phyloP scores from a whole-genome alignment of 2,329 filamentous ascomycete species.

The Lizonia empirigonia region DNA sequence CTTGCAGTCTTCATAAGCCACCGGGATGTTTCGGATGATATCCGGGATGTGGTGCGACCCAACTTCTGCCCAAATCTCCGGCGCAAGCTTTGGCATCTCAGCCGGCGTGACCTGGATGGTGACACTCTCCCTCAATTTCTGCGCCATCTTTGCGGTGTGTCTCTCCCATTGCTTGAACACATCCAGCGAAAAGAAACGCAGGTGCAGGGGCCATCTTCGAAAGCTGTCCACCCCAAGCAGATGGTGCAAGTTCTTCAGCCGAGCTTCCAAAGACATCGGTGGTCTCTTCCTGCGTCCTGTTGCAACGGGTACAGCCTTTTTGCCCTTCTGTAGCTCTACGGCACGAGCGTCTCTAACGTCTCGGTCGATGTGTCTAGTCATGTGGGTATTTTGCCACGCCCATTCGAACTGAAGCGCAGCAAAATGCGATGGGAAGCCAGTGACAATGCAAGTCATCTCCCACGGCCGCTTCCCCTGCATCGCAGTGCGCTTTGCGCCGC shows the following conservation, averaged over 20 bases:
- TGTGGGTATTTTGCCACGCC: slow-evolving; percentile 87
- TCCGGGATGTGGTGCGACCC: slow-evolving; percentile 36
- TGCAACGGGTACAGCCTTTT: slow-evolving; percentile 35
- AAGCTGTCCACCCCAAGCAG: slow-evolving; percentile 82
- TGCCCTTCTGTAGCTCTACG: slow-evolving; percentile 37
- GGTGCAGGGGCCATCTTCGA: slow-evolving; percentile 76
- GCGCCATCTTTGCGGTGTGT: slow-evolving; percentile 42
- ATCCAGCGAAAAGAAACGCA: slow-evolving; percentile 78
- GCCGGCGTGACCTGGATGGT: slow-evolving; percentile 39
- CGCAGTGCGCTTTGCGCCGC: slow-evolving; percentile 80
- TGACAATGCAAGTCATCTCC: slow-evolving; percentile 78
- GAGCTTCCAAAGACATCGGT: slow-evolving; percentile 67
- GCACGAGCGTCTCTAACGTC: slow-evolving; percentile 44
- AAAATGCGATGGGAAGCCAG: slow-evolving; percentile 84
- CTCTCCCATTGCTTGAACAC: slow-evolving; percentile 73
- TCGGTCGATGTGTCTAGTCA: slow-evolving; percentile 75
- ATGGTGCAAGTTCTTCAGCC: slow-evolving; percentile 80
- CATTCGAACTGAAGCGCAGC: slow-evolving; percentile 97
- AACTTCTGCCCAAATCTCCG: slow-evolving; percentile 28
- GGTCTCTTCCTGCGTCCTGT: slow-evolving; percentile 54
- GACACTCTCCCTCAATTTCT: slow-evolving; percentile 35
- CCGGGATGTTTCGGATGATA: slow-evolving; percentile 52
- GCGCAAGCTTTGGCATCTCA: slow-evolving; percentile 29
- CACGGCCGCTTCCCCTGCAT: slow-evolving; percentile 74
- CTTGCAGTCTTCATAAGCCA: slow-evolving; percentile 59